These are phyloP conservation scores for Teratosphaeria destructans DNA, from an alignment of 2,329 filamentous ascomycete genomes.

Conservation along the genomic window DNA sequence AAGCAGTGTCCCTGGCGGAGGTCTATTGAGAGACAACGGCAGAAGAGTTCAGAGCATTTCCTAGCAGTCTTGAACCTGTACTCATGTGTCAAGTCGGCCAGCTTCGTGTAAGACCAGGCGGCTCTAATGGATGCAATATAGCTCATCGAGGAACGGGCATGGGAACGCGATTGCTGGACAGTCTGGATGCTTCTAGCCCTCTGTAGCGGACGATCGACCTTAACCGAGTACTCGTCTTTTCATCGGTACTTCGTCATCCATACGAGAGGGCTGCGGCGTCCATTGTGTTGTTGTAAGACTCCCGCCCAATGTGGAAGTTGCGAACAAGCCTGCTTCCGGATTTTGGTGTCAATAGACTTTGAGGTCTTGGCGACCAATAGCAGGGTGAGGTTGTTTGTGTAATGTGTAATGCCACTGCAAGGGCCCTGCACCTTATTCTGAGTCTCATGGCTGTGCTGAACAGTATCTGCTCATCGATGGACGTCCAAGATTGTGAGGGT, in stretches of 20 bases:
- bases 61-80: too few relatives aligned
- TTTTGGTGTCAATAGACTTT: constrained; percentile 1
- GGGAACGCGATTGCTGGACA: background rate
- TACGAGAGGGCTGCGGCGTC: background rate
- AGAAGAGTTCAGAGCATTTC: background rate
- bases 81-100: background rate
- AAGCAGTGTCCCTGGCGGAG: background rate
- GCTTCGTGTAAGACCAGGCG: background rate
- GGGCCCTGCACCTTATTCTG: background rate
- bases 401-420: background rate
- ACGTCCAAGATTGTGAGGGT: too few relatives aligned
- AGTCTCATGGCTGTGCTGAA: background rate
- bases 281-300: background rate
- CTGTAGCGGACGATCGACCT: background rate
- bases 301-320: background rate
- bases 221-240: background rate
- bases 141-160: background rate
- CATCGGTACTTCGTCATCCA: background rate
- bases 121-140: background rate
- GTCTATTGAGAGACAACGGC: background rate
- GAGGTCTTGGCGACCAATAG: background rate
- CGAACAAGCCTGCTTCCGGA: background rate
- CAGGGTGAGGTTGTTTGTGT: background rate
- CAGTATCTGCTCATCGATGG: too few relatives aligned
- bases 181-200: background rate